phyloP scores from a whole-genome alignment of 768 basidiomycete genomes.

The Lactarius vividus region DNA sequence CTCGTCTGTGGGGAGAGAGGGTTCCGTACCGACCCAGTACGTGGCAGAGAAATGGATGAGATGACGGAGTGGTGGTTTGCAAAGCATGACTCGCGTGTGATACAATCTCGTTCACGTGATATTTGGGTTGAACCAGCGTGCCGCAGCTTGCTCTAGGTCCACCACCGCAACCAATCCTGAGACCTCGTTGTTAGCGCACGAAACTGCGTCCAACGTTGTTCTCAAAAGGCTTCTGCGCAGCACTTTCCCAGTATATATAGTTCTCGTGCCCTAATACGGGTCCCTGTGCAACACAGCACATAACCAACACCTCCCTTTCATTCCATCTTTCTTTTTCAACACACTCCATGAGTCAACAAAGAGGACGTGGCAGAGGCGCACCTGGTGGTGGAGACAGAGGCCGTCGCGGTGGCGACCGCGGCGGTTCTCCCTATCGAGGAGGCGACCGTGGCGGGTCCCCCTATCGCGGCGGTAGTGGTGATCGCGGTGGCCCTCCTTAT shows the following conservation, averaged over 20 bases:
- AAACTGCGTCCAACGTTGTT: background rate
- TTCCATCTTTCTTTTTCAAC: background rate
- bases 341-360: conserved; percentile 15
- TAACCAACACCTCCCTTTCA: background rate
- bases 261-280: background rate
- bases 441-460: conserved; percentile 11
- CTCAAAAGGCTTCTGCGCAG: background rate
- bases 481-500: conserved; percentile 9
- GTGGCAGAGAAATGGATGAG: too few relatives aligned
- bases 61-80: too few relatives aligned
- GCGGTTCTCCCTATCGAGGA: conserved; percentile 9
- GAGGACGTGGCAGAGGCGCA: conserved; percentile 26
- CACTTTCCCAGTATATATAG: background rate
- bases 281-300: background rate
- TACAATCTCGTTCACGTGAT: background rate
- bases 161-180: background rate
- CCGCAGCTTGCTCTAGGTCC: too few relatives aligned
- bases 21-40: too few relatives aligned
- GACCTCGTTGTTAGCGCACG: background rate
- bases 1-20: too few relatives aligned
- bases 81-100: background rate
- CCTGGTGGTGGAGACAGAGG: conserved; percentile 21
- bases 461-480: conserved; percentile 20
- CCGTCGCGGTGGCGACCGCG: conserved; percentile 17
- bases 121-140: background rate